phyloP scores from a whole-genome alignment of 2,329 filamentous ascomycete species.

The Fusarium virguliforme region DNA sequence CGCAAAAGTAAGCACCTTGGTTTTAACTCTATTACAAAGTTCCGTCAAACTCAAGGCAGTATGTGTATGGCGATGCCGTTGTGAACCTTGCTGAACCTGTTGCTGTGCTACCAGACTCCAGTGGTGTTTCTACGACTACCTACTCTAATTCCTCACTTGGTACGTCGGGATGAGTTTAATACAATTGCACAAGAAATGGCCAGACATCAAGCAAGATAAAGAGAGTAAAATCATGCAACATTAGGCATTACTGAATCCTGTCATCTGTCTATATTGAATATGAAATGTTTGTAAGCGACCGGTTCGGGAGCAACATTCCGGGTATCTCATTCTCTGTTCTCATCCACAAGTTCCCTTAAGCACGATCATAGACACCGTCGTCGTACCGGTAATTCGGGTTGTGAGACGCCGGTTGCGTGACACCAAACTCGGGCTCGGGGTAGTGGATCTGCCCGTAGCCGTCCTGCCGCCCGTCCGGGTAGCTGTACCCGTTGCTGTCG shows the following conservation, averaged over 20 bases:
- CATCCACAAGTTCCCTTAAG: constrained; percentile 22
- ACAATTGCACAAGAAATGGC: background rate
- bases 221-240: background rate
- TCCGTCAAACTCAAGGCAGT: background rate
- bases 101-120: background rate
- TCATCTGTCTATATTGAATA: constrained; percentile 30
- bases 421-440: constrained; percentile 46
- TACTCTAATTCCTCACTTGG: background rate
- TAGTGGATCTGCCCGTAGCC: constrained; percentile 52
- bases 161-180: background rate
- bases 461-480: constrained; percentile 51
- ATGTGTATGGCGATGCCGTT: background rate
- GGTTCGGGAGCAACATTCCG: constrained; percentile 31
- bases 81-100: background rate
- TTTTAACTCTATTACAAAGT: constrained; percentile 2
- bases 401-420: constrained; percentile 27
- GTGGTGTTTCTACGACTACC: background rate
- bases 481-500: constrained; percentile 45
- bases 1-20: background rate
- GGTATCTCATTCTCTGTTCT: constrained; percentile 37
- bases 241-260: constrained; percentile 43
- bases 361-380: constrained; percentile 58
- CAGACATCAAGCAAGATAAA: background rate
- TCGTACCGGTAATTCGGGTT: constrained; percentile 55
- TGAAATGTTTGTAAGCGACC: constrained; percentile 29